Conservation (phyloP, 176 grass and related monocot genomes). For the Melocanna baccifera region DNA sequence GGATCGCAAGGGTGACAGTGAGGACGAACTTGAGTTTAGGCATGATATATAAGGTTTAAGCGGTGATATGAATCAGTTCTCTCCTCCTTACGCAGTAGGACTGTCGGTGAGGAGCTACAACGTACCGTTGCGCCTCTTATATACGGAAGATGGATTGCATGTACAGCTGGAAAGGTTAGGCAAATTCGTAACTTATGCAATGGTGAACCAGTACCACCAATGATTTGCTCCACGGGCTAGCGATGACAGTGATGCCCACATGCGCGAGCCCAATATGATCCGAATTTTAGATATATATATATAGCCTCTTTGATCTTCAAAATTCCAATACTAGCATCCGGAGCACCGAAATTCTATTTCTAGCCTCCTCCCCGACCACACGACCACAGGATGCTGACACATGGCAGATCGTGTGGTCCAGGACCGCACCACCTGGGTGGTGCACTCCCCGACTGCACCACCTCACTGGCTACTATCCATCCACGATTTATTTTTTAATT, state of each 20-base stretch:
- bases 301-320: no score
- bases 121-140: neutral
- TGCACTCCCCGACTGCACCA: no score
- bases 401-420: no score
- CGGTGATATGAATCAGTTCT: neutral
- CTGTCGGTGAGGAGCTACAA: neutral
- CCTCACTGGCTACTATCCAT: no score
- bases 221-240: neutral
- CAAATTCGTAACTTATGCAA: neutral
- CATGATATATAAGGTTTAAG: neutral
- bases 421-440: no score
- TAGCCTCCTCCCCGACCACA: no score
- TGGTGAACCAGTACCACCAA: conserved; percentile 10
- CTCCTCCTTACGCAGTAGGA: neutral
- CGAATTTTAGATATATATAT: no score
- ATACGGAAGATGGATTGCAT: neutral
- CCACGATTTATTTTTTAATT: no score
- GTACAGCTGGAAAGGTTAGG: conserved; percentile 21
- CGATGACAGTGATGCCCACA: conserved; percentile 13
- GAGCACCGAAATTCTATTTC: no score
- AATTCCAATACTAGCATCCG: no score
- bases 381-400: no score
- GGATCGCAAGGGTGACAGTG: conserved; percentile 14
- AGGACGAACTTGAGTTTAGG: conserved; percentile 4
- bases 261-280: neutral